Conservation (phyloP, 768 basidiomycete species). For the Coprinellus micaceus region DNA sequence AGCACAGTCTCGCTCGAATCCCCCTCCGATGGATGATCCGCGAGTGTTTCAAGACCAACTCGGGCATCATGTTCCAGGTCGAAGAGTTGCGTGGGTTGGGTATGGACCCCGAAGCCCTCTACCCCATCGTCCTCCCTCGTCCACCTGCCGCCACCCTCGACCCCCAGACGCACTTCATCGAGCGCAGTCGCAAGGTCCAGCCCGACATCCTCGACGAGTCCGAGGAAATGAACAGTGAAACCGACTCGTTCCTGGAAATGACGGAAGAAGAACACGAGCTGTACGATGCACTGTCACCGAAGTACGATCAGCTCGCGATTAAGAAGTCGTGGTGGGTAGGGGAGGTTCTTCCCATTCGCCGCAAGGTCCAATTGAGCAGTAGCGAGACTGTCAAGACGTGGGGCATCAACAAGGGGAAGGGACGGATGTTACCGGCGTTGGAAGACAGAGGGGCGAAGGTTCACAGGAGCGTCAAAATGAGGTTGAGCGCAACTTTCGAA, state of each 20-base stretch:
- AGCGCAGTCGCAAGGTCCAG: conserved; percentile 14
- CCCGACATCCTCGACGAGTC: conserved; percentile 34
- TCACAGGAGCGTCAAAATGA: conserved; percentile 48
- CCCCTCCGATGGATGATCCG: conserved; percentile 69
- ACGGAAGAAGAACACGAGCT: conserved; percentile 63
- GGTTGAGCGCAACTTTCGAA: conserved; percentile 46
- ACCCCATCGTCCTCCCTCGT: conserved; percentile 31
- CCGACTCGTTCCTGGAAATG: conserved; percentile 39
- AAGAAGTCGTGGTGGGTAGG: conserved; percentile 62
- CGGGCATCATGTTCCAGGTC: conserved; percentile 56
- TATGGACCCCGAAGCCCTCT: conserved; percentile 37
- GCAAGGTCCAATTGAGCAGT: conserved; percentile 33
- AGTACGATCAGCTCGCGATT: conserved; percentile 57
- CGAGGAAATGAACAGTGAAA: conserved; percentile 38
- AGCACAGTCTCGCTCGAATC: conserved; percentile 45
- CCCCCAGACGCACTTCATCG: conserved; percentile 17
- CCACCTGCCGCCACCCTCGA: conserved; percentile 28
- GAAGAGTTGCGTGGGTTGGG: conserved; percentile 40
- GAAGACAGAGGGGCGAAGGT: conserved; percentile 36
- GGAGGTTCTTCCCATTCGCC: conserved; percentile 49
- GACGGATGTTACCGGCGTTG: conserved; percentile 41
- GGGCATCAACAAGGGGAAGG: conserved; percentile 32
- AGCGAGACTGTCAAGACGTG: conserved; percentile 26
- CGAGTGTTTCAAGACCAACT: conserved; percentile 52
- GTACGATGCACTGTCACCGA: conserved; percentile 50